Percentiles rank a stretch among this genome's conserved stretches.
phyloP scores from a whole-genome alignment of 2,329 filamentous ascomycete species.

The Dryadomyces quercus-mongolicae region DNA sequence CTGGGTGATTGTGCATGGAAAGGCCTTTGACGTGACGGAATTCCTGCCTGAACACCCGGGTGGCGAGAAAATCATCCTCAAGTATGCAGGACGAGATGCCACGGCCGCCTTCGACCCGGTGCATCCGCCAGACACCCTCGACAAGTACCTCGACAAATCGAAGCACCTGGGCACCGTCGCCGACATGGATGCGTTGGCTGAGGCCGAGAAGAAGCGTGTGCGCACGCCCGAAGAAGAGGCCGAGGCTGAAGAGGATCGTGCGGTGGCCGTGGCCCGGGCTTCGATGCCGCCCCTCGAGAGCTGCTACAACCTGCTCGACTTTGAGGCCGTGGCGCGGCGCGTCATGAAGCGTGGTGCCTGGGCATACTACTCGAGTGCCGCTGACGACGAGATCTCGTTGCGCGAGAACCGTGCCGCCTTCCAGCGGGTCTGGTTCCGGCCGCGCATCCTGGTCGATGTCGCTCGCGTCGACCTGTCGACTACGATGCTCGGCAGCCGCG shows the following conservation, averaged over 20 bases:
- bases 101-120: conserved; percentile 88
- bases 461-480: conserved; percentile 77
- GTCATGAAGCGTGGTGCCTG: conserved; percentile 96
- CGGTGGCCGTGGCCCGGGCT: conserved; percentile 57
- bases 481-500: conserved; percentile 84
- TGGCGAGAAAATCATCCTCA: conserved; percentile 84
- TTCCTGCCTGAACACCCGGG: conserved; percentile 65
- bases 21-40: conserved; percentile 22
- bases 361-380: conserved; percentile 94
- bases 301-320: conserved; percentile 91
- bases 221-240: conserved; percentile 40
- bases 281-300: conserved; percentile 71
- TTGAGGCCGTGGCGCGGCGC: conserved; percentile 79
- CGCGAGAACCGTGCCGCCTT: conserved; percentile 92
- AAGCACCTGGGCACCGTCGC: conserved; percentile 88
- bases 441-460: conserved; percentile 78
- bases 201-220: conserved; percentile 36
- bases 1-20: conserved; percentile 22
- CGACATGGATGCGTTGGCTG: conserved; percentile 63
- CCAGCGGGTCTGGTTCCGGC: conserved; percentile 96
- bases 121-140: conserved; percentile 74
- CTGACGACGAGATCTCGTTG: conserved; percentile 84
- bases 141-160: conserved; percentile 68
- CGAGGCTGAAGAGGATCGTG: conserved; percentile 46
- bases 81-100: conserved; percentile 91